Evolutionary conservation across 2,329 filamentous ascomycete species (phyloP), one percentile per base, ranked within the genome.

Genomic region (Colletotrichum viniferum): DNA sequence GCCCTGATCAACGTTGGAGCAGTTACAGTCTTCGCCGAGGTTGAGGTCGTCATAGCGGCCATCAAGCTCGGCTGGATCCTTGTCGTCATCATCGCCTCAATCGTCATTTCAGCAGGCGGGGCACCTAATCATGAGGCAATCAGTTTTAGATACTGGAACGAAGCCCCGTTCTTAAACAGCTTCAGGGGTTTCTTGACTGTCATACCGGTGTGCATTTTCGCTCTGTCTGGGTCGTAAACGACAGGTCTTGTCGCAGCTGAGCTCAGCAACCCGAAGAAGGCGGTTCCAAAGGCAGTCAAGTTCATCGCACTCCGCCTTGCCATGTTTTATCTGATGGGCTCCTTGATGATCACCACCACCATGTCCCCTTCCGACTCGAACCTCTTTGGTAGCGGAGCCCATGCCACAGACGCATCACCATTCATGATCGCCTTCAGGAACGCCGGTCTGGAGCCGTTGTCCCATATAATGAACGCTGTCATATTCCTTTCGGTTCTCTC

Each of bases 161-260:
- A 80, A 79, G 36, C 80, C 84, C 18, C 76, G 36, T 67, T 67
- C 9, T 85, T 81, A 3, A 80, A 88, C 71, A 85, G 85, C 55
- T 87, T 87, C 81, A 87, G 86, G 74, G 86, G 86, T 5, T 88
- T 91, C 79, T 90, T 90, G 78, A 84, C 85, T 14, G 88, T 91
- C 12, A 87, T 91, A 78, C 74, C 90, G 87, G 12, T 87, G 21
- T 63, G 61, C 30, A 43, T 63, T 76, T 92, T 91, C 80, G 88
- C 90, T 21, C 91, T 91, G 79, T 87, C 85, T 7, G 86, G 86
- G 5, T 85, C 84, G 1, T 86, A 88, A 74, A 86, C 84, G 76
- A 80, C 80, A 10, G 86, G 85, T 18, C 80, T 88, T 4, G 85
- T 87, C 5, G 85, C 86, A 0, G 85, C 85, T 12, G 86, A 88